Conservation (phyloP, 345 rosid genomes). For the Camelina neglecta region DNA sequence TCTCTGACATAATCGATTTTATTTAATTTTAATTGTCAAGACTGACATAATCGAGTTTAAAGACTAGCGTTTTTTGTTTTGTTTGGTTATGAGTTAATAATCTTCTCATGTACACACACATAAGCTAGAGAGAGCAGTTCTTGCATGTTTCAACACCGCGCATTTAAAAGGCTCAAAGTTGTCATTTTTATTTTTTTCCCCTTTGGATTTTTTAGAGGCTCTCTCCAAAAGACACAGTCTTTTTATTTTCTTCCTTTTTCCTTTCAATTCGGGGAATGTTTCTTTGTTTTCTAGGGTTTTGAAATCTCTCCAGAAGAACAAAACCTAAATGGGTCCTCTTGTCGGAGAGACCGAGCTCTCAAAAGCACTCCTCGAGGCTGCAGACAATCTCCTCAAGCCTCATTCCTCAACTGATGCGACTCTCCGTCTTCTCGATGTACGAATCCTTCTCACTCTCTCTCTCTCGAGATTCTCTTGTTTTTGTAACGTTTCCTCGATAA, state of each 20-base stretch:
- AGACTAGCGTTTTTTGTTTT: background rate
- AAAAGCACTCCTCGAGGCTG: slow-evolving; percentile 61
- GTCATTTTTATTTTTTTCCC: slow-evolving; percentile 12
- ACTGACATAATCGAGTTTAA: background rate
- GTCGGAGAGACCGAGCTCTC: slow-evolving; percentile 45
- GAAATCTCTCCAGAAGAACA: slow-evolving; percentile 8
- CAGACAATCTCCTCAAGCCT: slow-evolving; percentile 56
- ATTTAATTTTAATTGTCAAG: background rate
- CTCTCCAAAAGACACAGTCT: slow-evolving; percentile 1
- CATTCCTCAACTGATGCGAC: slow-evolving; percentile 56
- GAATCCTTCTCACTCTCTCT: background rate
- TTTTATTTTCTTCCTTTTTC: background rate
- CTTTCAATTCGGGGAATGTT: slow-evolving; percentile 27
- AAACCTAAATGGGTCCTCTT: slow-evolving; percentile 52
- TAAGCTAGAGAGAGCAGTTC: background rate
- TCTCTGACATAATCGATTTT: background rate
- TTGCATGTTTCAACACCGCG: slow-evolving; percentile 39
- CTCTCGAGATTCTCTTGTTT: slow-evolving; percentile 15
- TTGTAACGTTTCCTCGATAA: background rate
- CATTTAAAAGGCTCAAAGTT: slow-evolving; percentile 33
- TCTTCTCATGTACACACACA: background rate
- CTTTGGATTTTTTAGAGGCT: slow-evolving; percentile 18
- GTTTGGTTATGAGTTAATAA: background rate
- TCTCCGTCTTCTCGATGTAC: slow-evolving; percentile 66
- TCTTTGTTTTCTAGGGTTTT: slow-evolving; percentile 49